Base-by-base conservation (phyloP, 2,329 filamentous ascomycete genomes). In the Diaporthe ilicicola region DNA sequence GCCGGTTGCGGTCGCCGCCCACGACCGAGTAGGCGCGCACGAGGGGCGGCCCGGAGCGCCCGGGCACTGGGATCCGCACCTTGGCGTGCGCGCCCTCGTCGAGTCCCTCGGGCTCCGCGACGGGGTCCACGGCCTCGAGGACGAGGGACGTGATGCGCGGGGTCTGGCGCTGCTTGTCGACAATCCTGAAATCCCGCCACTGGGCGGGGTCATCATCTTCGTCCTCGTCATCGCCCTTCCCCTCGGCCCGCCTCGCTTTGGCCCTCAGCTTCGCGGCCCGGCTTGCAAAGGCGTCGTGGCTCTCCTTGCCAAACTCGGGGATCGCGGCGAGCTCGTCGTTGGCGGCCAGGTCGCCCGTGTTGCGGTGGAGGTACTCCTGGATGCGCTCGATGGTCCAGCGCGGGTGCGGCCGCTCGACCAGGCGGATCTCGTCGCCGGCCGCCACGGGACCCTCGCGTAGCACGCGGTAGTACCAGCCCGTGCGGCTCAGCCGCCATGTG, bases 391-490 rank as follows among this genome's bases (percentile, higher is more conserved):
- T 84, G 0, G 89, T 90, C 91, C 90, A 92, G 50, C 82, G 75
- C 0, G 89, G 89, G 79, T 88, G 82, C 24, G 78, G 82, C 15
- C 90, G 82, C 77, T 88, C 85, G 0, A 90, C 79, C 0, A 92
- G 80, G 5, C 78, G 79, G 72, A 92, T 86, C 74, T 84, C 81
- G 74, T 92, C 89, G 9, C 90, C 90, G 0, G 84, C 83, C 22
- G 82, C 78, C 51, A 92, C 84, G 0, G 76, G 80, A 0, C 91
- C 90, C 39, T 87, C 84, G 3, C 81, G 80, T 19, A 92, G 76
- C 1, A 92, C 87, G 2, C 90, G 86, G 74, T 91, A 92, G 76
- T 91, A 88, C 90, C 90, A 92, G 0, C 90, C 90, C 0, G 89
- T 91, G 1, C 90, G 85, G 70, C 87, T 87, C 2, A 81, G 82